A percentile compares a stretch with the other conserved stretches of the same genome.
These are phyloP conservation scores for Brasilioporus rufonigricans DNA, from an alignment of 768 basidiomycete genomes.

Conservation along the genomic window DNA sequence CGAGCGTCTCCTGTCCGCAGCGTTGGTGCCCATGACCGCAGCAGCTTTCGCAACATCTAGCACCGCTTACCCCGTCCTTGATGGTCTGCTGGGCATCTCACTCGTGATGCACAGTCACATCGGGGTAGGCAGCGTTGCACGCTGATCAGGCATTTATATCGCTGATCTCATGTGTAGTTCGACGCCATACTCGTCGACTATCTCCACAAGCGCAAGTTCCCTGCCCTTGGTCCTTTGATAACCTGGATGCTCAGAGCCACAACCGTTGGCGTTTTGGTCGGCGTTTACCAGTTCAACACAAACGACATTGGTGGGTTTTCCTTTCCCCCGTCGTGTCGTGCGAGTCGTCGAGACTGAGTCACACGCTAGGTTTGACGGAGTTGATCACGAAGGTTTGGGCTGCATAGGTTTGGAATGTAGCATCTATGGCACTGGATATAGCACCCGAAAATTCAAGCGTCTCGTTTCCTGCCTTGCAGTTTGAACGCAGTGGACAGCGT, in stretches of 20 bases:
- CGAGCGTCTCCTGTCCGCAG: constrained; percentile 86
- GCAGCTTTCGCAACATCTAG: constrained; percentile 81
- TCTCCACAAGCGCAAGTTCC: constrained; percentile 91
- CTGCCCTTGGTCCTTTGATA: constrained; percentile 62
- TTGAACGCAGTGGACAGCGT: neutral
- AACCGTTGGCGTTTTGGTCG: constrained; percentile 81
- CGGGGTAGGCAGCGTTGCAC: constrained; percentile 52
- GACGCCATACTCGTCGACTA: constrained; percentile 83
- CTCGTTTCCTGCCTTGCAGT: neutral
- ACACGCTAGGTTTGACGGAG: constrained; percentile 72
- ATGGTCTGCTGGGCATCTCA: constrained; percentile 83
- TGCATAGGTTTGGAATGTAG: constrained; percentile 43
- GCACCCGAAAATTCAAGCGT: neutral
- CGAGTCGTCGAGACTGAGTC: neutral
- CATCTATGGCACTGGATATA: neutral
- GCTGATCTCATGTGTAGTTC: constrained; percentile 46
- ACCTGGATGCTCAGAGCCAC: constrained; percentile 77
- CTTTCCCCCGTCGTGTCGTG: neutral
- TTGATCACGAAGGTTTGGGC: constrained; percentile 80
- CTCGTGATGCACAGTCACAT: constrained; percentile 96
- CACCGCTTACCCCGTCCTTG: constrained; percentile 77
- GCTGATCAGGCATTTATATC: neutral
- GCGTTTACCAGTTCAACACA: constrained; percentile 98
- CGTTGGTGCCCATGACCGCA: constrained; percentile 84
- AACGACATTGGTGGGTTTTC: constrained; percentile 85